Conservation (phyloP, 805 yeast species). For the Aciculoconidium aculeatum region DNA sequence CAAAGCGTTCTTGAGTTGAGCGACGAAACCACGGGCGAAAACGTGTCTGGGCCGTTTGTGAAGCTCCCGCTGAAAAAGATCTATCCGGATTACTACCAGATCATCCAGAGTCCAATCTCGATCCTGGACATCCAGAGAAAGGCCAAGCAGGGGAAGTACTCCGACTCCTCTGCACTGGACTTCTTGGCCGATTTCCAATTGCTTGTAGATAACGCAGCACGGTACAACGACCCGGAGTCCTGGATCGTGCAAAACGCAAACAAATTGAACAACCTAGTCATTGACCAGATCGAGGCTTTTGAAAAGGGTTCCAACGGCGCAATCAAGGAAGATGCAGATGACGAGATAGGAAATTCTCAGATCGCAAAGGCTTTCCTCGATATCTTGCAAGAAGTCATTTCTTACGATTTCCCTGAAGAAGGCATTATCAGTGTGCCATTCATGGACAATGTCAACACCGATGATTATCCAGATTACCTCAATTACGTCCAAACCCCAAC, state of each 20-base stretch:
- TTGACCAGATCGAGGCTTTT: conserved; percentile 40
- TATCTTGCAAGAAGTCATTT: conserved; percentile 35
- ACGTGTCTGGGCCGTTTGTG: conserved; percentile 23
- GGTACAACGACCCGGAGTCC: conserved; percentile 37
- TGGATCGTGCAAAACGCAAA: conserved; percentile 64
- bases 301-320: conserved; percentile 15
- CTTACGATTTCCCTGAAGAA: conserved; percentile 42
- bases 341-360: conserved; percentile 12
- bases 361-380: conserved; percentile 17
- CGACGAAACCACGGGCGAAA: conserved; percentile 23
- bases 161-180: conserved; percentile 33
- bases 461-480: conserved; percentile 77
- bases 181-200: conserved; percentile 31
- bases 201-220: conserved; percentile 33
- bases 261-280: conserved; percentile 50
- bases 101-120: conserved; percentile 30
- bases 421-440: conserved; percentile 64
- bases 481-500: conserved; percentile 67
- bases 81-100: conserved; percentile 36
- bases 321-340: conserved; percentile 7
- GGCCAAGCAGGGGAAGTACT: conserved; percentile 36
- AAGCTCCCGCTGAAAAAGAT: conserved; percentile 31
- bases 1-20: conserved; percentile 24
- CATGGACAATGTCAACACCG: conserved; percentile 63
- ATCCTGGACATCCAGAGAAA: conserved; percentile 29